phyloP scores from a whole-genome alignment of 495 filamentous ascomycete species.

The Aspergillus asperescens region DNA sequence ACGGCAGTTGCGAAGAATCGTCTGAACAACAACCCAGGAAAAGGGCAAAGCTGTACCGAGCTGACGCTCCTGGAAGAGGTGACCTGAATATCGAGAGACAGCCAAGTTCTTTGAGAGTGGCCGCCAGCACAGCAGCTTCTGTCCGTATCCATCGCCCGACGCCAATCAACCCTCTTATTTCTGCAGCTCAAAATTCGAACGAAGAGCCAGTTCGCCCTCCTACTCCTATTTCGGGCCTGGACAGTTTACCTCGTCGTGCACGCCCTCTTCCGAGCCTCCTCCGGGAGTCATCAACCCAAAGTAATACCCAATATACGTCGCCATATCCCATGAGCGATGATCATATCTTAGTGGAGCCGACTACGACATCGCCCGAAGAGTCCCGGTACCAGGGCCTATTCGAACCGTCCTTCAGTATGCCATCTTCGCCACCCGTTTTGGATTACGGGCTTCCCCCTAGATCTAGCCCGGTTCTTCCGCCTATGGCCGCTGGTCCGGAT shows the following conservation, averaged over 20 bases:
- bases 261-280: constrained; percentile 35
- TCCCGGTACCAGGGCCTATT: constrained; percentile 45
- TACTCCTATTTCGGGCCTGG: constrained; percentile 62
- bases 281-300: constrained; percentile 40
- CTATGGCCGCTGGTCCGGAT: constrained; percentile 56
- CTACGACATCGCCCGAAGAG: constrained; percentile 42
- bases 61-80: constrained; percentile 60
- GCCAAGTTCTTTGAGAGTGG: constrained; percentile 76
- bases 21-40: constrained; percentile 56
- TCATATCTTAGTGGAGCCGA: constrained; percentile 24
- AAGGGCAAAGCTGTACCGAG: constrained; percentile 68
- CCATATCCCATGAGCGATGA: constrained; percentile 46
- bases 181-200: constrained; percentile 47
- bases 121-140: constrained; percentile 81
- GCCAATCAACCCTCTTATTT: constrained; percentile 49
- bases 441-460: constrained; percentile 49
- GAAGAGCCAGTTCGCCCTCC: constrained; percentile 77
- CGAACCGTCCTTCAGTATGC: constrained; percentile 53
- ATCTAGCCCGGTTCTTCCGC: constrained; percentile 71
- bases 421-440: constrained; percentile 74
- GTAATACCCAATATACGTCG: constrained; percentile 37
- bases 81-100: constrained; percentile 61
- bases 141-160: constrained; percentile 80
- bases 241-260: constrained; percentile 29
- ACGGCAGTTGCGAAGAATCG: constrained; percentile 63